A percentile compares a stretch with the other conserved stretches of the same genome.
phyloP scores from a whole-genome alignment of 192 early-diverging fungal species.

The Helicostylum pulchrum region DNA sequence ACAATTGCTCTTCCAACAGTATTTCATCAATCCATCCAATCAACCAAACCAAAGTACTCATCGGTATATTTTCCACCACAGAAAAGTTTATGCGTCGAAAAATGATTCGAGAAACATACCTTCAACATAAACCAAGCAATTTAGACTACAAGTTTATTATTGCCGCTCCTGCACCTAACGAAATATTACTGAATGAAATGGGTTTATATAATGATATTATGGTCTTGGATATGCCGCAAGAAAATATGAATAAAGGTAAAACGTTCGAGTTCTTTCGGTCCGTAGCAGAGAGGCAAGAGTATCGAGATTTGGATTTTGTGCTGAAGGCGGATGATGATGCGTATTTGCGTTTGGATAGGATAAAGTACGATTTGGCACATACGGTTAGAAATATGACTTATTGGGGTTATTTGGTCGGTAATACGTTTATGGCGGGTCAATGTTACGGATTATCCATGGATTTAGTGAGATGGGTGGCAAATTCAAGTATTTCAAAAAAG shows the following conservation, averaged over 20 bases:
- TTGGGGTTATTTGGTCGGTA: slow-evolving; percentile 31
- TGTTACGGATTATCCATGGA: slow-evolving; percentile 32
- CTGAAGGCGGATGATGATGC: slow-evolving; percentile 37
- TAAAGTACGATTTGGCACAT: slow-evolving; percentile 22
- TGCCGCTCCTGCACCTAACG: neutral
- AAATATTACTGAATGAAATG: slow-evolving; percentile 10
- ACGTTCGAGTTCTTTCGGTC: slow-evolving; percentile 31
- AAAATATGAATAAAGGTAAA: slow-evolving; percentile 41
- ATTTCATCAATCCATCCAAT: no score
- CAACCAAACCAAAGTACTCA: slow-evolving; percentile 17
- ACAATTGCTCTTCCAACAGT: no score
- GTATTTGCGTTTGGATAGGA: slow-evolving; percentile 27
- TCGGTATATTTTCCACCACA: slow-evolving; percentile 33
- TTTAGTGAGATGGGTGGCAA: slow-evolving; percentile 22
- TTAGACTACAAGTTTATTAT: slow-evolving; percentile 33
- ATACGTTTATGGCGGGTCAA: slow-evolving; percentile 31
- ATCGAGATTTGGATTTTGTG: slow-evolving; percentile 29
- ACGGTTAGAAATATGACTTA: slow-evolving; percentile 22
- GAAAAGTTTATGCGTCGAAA: slow-evolving; percentile 19
- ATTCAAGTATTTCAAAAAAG: neutral
- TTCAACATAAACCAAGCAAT: slow-evolving; percentile 20
- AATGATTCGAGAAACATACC: slow-evolving; percentile 29
- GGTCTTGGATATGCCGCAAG: slow-evolving; percentile 25
- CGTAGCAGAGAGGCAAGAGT: neutral
- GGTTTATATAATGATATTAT: slow-evolving; percentile 28